Conservation (phyloP, 148 eudicot genomes). For the Rhododendron griersonianum region DNA sequence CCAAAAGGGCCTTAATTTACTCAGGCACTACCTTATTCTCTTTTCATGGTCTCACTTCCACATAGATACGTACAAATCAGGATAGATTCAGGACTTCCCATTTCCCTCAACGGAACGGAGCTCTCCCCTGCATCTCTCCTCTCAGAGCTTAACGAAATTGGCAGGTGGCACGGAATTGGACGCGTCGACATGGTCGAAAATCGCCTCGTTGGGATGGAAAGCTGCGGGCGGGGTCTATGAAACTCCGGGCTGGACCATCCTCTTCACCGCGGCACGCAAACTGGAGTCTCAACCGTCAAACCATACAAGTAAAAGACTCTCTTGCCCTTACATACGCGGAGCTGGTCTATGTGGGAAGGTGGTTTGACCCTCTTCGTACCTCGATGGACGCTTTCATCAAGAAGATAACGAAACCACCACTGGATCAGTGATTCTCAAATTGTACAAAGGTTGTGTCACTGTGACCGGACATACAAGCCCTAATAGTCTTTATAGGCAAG, state of each 20-base stretch:
- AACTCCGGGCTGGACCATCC: constrained; percentile 90
- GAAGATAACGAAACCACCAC: too few relatives aligned
- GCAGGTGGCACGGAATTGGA: constrained; percentile 82
- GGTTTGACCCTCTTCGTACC: too few relatives aligned
- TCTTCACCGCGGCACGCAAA: constrained; percentile 59
- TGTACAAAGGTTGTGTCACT: too few relatives aligned
- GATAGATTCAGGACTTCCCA: constrained; percentile 68
- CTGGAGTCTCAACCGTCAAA: constrained; percentile 80
- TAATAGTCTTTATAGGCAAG: too few relatives aligned
- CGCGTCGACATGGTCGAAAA: constrained; percentile 90
- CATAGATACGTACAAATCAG: constrained; percentile 80
- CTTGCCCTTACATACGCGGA: constrained; percentile 84
- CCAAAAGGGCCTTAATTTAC: not conserved
- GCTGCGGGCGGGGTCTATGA: constrained; percentile 87
- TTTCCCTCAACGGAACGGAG: constrained; percentile 68
- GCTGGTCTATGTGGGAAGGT: constrained; percentile 10
- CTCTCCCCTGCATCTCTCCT: constrained; percentile 88
- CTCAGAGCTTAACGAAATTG: constrained; percentile 45
- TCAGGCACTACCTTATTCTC: not conserved
- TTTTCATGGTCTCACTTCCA: not conserved
- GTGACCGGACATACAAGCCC: too few relatives aligned
- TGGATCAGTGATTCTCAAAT: too few relatives aligned
- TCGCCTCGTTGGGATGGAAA: constrained; percentile 83
- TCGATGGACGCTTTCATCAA: too few relatives aligned
- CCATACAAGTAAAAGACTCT: constrained; percentile 66